Conservation (phyloP, 2,329 filamentous ascomycete species). For the Epichloe elymi region DNA sequence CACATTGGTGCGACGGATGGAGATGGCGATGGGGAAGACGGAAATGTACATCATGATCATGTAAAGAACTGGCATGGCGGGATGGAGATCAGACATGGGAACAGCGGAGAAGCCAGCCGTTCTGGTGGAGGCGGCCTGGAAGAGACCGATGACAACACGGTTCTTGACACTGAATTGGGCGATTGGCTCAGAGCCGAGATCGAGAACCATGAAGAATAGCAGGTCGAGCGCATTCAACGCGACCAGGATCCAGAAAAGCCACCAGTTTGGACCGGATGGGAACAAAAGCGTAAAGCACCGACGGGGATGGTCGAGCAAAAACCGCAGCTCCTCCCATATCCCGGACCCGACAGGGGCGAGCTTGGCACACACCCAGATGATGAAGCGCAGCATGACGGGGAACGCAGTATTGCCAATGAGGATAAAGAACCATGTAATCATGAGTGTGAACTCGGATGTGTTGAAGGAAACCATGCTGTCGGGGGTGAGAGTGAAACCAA, state of each 20-base stretch:
- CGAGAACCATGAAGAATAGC: conserved; percentile 83
- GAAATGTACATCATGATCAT: conserved; percentile 99
- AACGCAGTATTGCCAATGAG: conserved; percentile 94
- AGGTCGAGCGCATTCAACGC: conserved; percentile 74
- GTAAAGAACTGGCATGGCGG: conserved; percentile 86
- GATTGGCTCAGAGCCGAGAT: conserved; percentile 63
- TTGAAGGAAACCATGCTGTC: conserved; percentile 92
- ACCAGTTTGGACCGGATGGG: conserved; percentile 83
- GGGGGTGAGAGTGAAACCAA: conserved; percentile 85
- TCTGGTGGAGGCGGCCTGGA: conserved; percentile 78
- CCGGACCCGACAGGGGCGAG: conserved; percentile 51
- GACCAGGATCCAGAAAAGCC: conserved; percentile 79
- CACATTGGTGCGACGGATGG: conserved; percentile 84
- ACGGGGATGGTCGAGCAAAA: conserved; percentile 85
- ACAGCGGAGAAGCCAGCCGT: conserved; percentile 84
- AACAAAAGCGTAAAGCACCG: conserved; percentile 94
- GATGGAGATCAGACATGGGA: conserved; percentile 65
- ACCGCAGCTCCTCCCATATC: conserved; percentile 79
- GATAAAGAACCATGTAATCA: conserved; percentile 74
- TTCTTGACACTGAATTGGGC: conserved; percentile 55
- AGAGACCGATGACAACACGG: conserved; percentile 73
- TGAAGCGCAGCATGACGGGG: conserved; percentile 82
- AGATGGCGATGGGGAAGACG: conserved; percentile 92
- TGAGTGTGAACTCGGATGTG: conserved; percentile 57
- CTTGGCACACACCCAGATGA: conserved; percentile 72